phyloP scores from a whole-genome alignment of 2,329 filamentous ascomycete genomes.

The Graphiopsis chlorocephala region DNA sequence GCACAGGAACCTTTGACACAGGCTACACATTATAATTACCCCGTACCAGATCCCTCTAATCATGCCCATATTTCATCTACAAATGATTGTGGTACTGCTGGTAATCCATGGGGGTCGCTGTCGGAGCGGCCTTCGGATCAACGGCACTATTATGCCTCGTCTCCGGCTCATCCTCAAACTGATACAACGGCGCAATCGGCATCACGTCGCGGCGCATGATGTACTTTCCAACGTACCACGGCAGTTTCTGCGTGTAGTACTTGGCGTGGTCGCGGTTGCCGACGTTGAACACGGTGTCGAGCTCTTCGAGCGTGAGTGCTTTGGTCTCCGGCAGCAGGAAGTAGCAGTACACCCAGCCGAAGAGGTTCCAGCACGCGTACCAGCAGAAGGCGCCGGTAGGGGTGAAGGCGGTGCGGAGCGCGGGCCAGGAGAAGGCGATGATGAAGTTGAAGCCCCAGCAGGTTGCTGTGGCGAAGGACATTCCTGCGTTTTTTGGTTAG shows the following conservation, averaged over 20 bases:
- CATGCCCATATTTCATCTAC: not conserved
- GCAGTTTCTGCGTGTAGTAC: conserved; percentile 27
- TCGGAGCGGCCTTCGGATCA: not conserved
- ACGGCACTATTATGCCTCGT: conserved; percentile 14
- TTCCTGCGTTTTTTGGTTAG: too few species aligned
- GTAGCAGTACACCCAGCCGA: conserved; percentile 27
- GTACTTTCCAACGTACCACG: conserved; percentile 27
- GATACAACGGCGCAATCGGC: conserved; percentile 22
- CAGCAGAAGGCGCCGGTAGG: conserved; percentile 53
- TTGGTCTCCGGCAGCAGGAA: conserved; percentile 46
- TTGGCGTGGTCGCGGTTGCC: conserved; percentile 26
- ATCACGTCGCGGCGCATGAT: conserved; percentile 23
- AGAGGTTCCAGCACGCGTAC: conserved; percentile 50
- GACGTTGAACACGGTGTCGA: conserved; percentile 55
- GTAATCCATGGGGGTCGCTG: not conserved
- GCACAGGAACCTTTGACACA: not conserved
- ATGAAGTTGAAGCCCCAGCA: conserved; percentile 48
- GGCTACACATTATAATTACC: not conserved
- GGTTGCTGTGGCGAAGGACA: conserved; percentile 50
- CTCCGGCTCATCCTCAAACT: conserved; percentile 19
- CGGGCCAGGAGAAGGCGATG: conserved; percentile 45
- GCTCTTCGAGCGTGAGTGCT: conserved; percentile 52
- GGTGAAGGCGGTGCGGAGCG: conserved; percentile 47
- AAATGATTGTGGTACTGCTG: not conserved
- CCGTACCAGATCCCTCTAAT: not conserved